phyloP scores from a whole-genome alignment of 768 basidiomycete genomes.

The Collybiopsis luxurians region DNA sequence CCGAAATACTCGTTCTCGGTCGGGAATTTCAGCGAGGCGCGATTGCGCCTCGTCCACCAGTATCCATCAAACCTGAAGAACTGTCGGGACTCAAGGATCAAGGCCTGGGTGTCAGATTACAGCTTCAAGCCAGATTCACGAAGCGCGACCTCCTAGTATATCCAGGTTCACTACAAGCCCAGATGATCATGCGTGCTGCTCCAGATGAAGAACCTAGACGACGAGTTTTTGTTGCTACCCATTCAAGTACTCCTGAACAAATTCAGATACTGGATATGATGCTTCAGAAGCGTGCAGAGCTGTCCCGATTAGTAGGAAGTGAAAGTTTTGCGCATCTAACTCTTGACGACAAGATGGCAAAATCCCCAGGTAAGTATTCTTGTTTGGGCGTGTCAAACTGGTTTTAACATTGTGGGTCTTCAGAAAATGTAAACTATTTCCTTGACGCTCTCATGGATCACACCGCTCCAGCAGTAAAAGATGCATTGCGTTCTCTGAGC shows the following conservation, averaged over 20 bases:
- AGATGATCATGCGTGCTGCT: slow-evolving; percentile 90
- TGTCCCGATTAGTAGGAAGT: slow-evolving; percentile 82
- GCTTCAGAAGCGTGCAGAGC: slow-evolving; percentile 71
- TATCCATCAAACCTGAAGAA: slow-evolving; percentile 65
- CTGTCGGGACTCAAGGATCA: slow-evolving; percentile 71
- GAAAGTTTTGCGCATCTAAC: slow-evolving; percentile 86
- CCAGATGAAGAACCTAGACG: slow-evolving; percentile 80
- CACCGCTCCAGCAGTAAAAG: slow-evolving; percentile 73
- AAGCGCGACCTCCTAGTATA: slow-evolving; percentile 75
- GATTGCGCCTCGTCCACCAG: slow-evolving; percentile 59
- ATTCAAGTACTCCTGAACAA: slow-evolving; percentile 72
- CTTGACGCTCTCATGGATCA: slow-evolving; percentile 77
- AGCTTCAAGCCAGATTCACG: slow-evolving; percentile 75
- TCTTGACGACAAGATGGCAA: slow-evolving; percentile 95
- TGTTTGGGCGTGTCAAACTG: neutral
- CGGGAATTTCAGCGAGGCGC: slow-evolving; percentile 79
- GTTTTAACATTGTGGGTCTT: neutral
- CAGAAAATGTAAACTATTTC: slow-evolving; percentile 87
- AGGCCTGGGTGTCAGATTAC: slow-evolving; percentile 71
- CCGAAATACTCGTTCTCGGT: slow-evolving; percentile 84
- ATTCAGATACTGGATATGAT: slow-evolving; percentile 76
- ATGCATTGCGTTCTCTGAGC: slow-evolving; percentile 66
- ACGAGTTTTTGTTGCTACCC: slow-evolving; percentile 79
- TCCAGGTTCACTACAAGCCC: slow-evolving; percentile 85
- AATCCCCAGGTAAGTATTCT: slow-evolving; percentile 68